Conservation (phyloP, 768 basidiomycete genomes). For the Kwoniella dendrophila region DNA sequence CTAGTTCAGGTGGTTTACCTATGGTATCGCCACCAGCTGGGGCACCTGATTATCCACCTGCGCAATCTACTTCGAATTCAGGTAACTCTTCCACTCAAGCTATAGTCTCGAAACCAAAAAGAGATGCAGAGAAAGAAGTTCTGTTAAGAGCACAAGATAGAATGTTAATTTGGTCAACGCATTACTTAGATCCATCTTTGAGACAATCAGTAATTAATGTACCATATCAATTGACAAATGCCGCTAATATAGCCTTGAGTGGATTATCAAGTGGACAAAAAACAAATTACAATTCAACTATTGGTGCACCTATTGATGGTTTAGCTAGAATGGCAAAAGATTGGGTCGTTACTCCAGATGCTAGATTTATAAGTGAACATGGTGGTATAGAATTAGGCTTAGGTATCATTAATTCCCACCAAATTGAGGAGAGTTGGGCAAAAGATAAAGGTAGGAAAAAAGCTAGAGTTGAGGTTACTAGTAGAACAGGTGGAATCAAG, state of each 20-base stretch:
- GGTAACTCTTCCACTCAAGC: constrained; percentile 1
- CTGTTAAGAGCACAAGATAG: constrained; percentile 32
- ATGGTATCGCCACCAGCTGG: constrained; percentile 24
- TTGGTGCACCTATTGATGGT: constrained; percentile 48
- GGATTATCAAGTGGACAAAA: constrained; percentile 33
- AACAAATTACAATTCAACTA: constrained; percentile 32
- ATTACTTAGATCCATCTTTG: constrained; percentile 45
- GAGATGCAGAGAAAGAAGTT: constrained; percentile 39
- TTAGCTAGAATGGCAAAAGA: constrained; percentile 38
- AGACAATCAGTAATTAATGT: constrained; percentile 29
- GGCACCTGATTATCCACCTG: constrained; percentile 25
- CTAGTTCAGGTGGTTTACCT: neutral
- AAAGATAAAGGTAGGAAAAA: constrained; percentile 42
- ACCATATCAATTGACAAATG: constrained; percentile 37
- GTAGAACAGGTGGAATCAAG: constrained; percentile 40
- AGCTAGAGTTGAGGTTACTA: constrained; percentile 43
- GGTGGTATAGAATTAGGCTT: constrained; percentile 46
- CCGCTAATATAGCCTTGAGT: constrained; percentile 39
- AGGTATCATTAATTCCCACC: constrained; percentile 42
- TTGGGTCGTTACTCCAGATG: constrained; percentile 46
- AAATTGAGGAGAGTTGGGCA: constrained; percentile 28
- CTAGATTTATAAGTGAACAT: constrained; percentile 35
- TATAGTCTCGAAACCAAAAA: constrained; percentile 2
- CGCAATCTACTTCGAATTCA: neutral
- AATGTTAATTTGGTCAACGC: constrained; percentile 52